Evolutionary conservation across 2,329 filamentous ascomycete species (phyloP), one percentile per base, ranked within the genome.

Genomic region (Botrytis galanthina): DNA sequence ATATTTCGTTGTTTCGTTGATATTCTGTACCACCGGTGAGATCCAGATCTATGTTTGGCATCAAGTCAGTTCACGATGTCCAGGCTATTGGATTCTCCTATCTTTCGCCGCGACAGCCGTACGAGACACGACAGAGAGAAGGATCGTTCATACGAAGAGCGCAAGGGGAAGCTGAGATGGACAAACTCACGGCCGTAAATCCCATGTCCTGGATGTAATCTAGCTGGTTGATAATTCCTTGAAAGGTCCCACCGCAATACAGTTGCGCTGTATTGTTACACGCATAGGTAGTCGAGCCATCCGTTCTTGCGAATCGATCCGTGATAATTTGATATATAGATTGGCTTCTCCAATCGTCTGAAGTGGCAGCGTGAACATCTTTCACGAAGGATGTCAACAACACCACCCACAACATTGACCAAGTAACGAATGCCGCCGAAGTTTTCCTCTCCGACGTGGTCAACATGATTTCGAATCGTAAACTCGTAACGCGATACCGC

Each of bases 161-260:
- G 32, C 29, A 14, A 71, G 16, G 22, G 8, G 61, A 44, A 46
- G 68, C 51, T 62, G 39, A 32, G 22, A 44, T 62, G 20, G 42
- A 66, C 48, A 59, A 48, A 74, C 73, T 75, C 73, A 80, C 78
- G 35, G 78, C 78, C 44, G 78, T 78, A 70, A 79, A 79, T 62
- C 78, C 82, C 82, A 84, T 83, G 61, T 79, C 79, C 73, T 85
- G 82, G 73, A 86, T 85, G 75, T 86, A 86, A 77, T 85, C 84
- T 62, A 86, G 79, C 37, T 83, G 77, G 71, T 84, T 82, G 32
- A 83, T 83, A 64, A 87, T 82, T 8, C 85, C 85, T 62, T 79
- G 74, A 78, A 81, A 87, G 12, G 82, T 83, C 39, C 85, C 85
- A 67, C 84, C 84, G 72, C 85, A 87, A 78, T 85, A 86, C 37